Conservation (phyloP, 495 filamentous ascomycete genomes). For the Trichocladium antarcticum region DNA sequence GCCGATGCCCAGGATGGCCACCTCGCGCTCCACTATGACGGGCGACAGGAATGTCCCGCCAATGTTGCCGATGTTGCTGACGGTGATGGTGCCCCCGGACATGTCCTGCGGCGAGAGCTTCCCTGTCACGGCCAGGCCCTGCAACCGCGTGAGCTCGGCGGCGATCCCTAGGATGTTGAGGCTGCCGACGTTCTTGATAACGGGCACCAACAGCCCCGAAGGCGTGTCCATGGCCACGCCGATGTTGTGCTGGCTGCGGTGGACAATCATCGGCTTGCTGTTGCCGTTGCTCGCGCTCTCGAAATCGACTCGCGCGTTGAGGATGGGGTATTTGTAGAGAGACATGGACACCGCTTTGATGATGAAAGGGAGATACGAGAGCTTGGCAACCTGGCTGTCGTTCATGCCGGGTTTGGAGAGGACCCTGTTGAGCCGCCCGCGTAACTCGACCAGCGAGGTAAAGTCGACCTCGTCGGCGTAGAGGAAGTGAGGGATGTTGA, state of each 20-base stretch:
- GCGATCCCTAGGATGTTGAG: slow-evolving; percentile 68
- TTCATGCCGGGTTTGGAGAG: slow-evolving; percentile 34
- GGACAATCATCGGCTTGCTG: slow-evolving; percentile 56
- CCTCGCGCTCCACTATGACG: slow-evolving; percentile 78
- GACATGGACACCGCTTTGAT: slow-evolving; percentile 88
- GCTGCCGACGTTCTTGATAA: slow-evolving; percentile 70
- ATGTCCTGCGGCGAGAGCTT: slow-evolving; percentile 70
- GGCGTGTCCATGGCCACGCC: slow-evolving; percentile 95
- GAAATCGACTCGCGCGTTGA: slow-evolving; percentile 74
- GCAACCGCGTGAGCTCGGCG: slow-evolving; percentile 61
- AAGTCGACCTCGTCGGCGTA: slow-evolving; percentile 82
- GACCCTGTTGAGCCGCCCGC: slow-evolving; percentile 54
- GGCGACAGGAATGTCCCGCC: slow-evolving; percentile 87
- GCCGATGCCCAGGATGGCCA: slow-evolving; percentile 86
- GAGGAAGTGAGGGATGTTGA: slow-evolving; percentile 86
- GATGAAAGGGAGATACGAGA: slow-evolving; percentile 88
- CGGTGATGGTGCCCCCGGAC: slow-evolving; percentile 79
- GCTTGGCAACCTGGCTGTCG: slow-evolving; percentile 39
- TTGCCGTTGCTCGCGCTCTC: slow-evolving; percentile 35
- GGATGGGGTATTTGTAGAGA: slow-evolving; percentile 65
- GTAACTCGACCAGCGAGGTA: slow-evolving; percentile 55
- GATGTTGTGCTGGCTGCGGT: slow-evolving; percentile 81
- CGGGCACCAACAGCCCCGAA: slow-evolving; percentile 81
- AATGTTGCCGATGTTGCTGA: slow-evolving; percentile 95
- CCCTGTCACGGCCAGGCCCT: slow-evolving; percentile 55